Evolutionary conservation across 805 yeast genomes (phyloP).

Genomic region (Pichia gijzeniarum): DNA sequence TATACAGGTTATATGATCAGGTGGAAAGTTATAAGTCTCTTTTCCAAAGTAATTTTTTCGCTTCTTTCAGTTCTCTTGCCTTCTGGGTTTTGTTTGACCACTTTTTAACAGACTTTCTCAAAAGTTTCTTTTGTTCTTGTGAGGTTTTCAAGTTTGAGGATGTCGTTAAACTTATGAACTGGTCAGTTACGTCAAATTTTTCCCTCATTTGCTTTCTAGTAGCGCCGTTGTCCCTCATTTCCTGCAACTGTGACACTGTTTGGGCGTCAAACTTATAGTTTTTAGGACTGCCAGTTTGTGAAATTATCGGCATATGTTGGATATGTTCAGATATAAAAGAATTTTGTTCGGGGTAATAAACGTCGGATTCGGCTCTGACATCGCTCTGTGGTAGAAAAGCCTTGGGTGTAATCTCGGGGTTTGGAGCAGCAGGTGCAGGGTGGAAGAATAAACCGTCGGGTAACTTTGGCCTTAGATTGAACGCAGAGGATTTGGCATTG

Average conservation of each 20-base stretch:
- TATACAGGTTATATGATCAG: slow-evolving; percentile 9
- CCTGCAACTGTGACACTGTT: slow-evolving; percentile 26
- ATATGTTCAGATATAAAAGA: slow-evolving; percentile 16
- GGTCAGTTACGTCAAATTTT: slow-evolving; percentile 26
- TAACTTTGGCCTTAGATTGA: slow-evolving; percentile 29
- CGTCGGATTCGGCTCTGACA: slow-evolving; percentile 22
- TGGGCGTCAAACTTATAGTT: slow-evolving; percentile 22
- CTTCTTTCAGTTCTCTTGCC: slow-evolving; percentile 22
- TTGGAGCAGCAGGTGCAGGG: slow-evolving; percentile 32
- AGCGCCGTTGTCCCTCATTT: slow-evolving; percentile 25
- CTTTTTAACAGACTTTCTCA: slow-evolving; percentile 19
- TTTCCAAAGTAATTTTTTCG: slow-evolving; percentile 22
- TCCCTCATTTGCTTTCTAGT: slow-evolving; percentile 27
- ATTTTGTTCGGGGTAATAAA: slow-evolving; percentile 25
- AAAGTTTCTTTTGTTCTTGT: slow-evolving; percentile 16
- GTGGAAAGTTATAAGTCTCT: slow-evolving; percentile 16
- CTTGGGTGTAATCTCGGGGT: slow-evolving; percentile 30
- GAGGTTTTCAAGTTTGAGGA: slow-evolving; percentile 19
- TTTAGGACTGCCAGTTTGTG: slow-evolving; percentile 19
- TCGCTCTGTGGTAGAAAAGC: slow-evolving; percentile 30
- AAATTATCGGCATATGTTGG: slow-evolving; percentile 28
- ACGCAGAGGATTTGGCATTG: slow-evolving; percentile 32
- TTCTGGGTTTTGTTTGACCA: slow-evolving; percentile 23
- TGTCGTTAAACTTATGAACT: slow-evolving; percentile 29
- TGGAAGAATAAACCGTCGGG: slow-evolving; percentile 31